Evolutionary conservation across 75 land plant genomes (phyloP), one percentile per base, ranked within the genome.

Genomic region (Picea sitchensis): DNA sequence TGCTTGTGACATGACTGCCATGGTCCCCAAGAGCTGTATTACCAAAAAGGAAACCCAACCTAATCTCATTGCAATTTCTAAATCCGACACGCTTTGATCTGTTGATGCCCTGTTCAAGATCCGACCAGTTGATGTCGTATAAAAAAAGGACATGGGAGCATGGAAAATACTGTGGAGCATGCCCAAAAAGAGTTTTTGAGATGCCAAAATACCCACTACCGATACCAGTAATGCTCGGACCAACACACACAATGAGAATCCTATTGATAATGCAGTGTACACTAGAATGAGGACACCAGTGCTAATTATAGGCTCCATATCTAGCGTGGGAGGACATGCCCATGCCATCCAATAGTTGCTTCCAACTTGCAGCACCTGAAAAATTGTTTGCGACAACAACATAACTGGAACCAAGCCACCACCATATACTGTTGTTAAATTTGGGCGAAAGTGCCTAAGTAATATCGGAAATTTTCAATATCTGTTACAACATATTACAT

Each of bases 281-380:
- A 89, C 79, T 14, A 69, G 82, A 5, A 96, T 86, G 61, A 96
- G 68, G 59, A 76, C 76, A 15, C 65, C 68, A 38, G 32, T 84
- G 67, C 77, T 79, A 11, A 91, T 83, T 65, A 65, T 76, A 34
- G 58, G 73, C 23, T 80, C 59, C 14, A 64, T 75, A n/a, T 76
- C 47, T 56, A 86, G 89, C 12, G 23, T 15, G 21, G 38, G 32
- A 15, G 77, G 77, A 31, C 88, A 87, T 21, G 86, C 94, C 94
- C 94, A 91, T 3, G 98, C 88, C 73, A 96, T 89, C 98, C 96
- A 96, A 61, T 88, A 96, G 78, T 89, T 91, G 79, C 98, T 92
- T 26, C 79, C 84, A 61, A 93, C 91, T 72, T 96, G 96, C 0
- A 96, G 65, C 6, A 69, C 80, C 65, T 93, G 94, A 74, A 92